Evolutionary conservation across 139 green algal species (phyloP), one percentile per base, ranked within the genome.

Genomic region (Nannochloris sp.): DNA sequence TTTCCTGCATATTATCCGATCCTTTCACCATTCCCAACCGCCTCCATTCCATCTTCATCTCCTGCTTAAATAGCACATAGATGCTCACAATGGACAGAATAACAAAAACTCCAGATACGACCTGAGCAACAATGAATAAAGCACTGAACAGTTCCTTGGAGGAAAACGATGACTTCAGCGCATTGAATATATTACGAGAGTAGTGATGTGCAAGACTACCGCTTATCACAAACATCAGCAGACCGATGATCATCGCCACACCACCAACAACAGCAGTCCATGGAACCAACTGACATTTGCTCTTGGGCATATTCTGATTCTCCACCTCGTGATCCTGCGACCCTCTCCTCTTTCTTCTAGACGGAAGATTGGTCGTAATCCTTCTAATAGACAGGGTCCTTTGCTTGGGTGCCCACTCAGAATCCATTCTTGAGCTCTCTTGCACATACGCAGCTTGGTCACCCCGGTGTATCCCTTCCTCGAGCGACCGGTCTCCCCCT

Each of bases 11-110:
- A 53, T 20, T 23, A 23, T 53, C 46, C 46, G 46, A 40, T 8
- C 33, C n/a, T 53, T 53, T 53, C 4, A 53, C 46, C n/a, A 53
- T 20, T 11, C 46, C 46, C 46, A 53, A 9, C 46, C 46, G 10
- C n/a, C 46, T 20, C 46, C 46, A 53, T 14, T 53, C 46, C 46
- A 53, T 53, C n/a, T 53, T 53, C 46, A 53, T 53, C n/a, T 53
- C 46, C 46, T 53, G 46, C 16, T 53, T 28, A 11, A 53, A 53
- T 5, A 53, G 4, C 0, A 53, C 46, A 11, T 28, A 53, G 16
- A 53, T 23, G n/a, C 8, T 20, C 4, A 53, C 16, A 9, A 53
- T 53, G 16, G 46, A 53, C 46, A 53, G 46, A 20, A 53, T 20
- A 53, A 53, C 46, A 53, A 28, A 20, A 53, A 53, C 17, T 23